Evolutionary conservation across 139 green algal species (phyloP).

Genomic region (Tetradesmus obliquus): DNA sequence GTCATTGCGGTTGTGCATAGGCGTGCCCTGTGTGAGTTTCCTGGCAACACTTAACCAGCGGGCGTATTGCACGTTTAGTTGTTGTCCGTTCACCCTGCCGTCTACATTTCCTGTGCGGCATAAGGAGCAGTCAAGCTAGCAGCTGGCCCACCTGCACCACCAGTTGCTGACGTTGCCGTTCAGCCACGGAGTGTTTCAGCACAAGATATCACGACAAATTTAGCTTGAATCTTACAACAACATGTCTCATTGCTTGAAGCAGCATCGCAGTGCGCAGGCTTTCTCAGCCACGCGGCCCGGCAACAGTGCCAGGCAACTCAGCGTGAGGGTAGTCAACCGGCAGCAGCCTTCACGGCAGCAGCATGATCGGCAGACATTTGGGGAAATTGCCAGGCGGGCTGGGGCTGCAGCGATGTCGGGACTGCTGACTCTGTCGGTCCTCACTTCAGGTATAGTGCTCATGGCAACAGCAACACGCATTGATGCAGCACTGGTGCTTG

Average conservation of each 20-base stretch:
- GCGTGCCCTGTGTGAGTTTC: too few relatives aligned
- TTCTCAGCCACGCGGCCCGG: background rate
- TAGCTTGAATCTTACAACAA: background rate
- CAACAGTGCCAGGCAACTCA: background rate
- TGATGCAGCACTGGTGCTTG: background rate
- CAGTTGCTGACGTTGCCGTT: background rate
- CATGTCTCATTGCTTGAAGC: slow-evolving; percentile 28
- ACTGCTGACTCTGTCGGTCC: slow-evolving; percentile 14
- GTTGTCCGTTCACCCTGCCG: too few relatives aligned
- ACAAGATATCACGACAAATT: background rate
- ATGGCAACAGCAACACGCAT: background rate
- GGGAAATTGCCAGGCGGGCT: background rate
- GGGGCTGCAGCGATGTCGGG: slow-evolving; percentile 21
- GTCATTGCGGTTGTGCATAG: too few relatives aligned
- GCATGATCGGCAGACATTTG: background rate
- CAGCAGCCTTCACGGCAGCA: background rate
- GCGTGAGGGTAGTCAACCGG: background rate
- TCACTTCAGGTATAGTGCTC: slow-evolving; percentile 4
- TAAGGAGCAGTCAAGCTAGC: background rate
- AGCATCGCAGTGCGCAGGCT: slow-evolving; percentile 4
- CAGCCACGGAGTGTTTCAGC: background rate
- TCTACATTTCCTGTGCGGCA: too few relatives aligned
- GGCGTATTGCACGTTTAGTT: too few relatives aligned
- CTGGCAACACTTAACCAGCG: too few relatives aligned
- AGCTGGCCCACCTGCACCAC: background rate